phyloP scores from a whole-genome alignment of 805 yeast species.

The Metschnikowia cubensis region DNA sequence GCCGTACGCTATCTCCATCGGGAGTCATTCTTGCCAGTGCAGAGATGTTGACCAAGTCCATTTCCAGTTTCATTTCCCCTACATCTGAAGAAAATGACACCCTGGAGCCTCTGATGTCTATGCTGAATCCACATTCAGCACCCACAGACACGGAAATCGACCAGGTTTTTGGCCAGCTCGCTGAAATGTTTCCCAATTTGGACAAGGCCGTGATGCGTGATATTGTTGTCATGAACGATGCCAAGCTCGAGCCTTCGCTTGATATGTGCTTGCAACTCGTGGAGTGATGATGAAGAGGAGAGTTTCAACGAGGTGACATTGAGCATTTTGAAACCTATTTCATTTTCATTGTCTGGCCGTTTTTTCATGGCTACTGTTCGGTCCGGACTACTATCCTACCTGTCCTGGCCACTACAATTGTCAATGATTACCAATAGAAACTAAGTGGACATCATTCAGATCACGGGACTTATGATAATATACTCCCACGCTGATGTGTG shows the following conservation, averaged over 20 bases:
- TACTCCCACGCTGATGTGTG: no score
- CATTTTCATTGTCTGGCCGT: no score
- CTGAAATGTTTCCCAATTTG: conserved; percentile 70
- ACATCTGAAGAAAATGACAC: conserved; percentile 25
- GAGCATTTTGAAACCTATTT: no score
- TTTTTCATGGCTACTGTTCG: no score
- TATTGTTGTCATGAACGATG: conserved; percentile 60
- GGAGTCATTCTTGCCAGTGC: conserved; percentile 43
- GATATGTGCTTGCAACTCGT: conserved; percentile 50
- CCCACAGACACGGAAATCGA: conserved; percentile 2
- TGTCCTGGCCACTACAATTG: no score
- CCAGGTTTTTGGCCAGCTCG: conserved; percentile 44
- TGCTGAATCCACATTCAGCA: conserved; percentile 2
- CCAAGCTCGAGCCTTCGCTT: conserved; percentile 67
- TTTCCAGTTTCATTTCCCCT: conserved; percentile 39
- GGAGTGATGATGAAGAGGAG: neutral
- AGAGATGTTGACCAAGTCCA: conserved; percentile 48
- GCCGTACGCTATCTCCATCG: conserved; percentile 32
- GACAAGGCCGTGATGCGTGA: conserved; percentile 69
- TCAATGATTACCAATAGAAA: no score
- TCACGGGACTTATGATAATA: no score
- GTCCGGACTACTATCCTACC: no score
- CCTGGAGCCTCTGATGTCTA: neutral
- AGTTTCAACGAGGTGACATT: no score
- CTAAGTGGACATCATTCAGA: no score